Base-by-base conservation (phyloP, 148 eudicot species). In the Heliamphora exappendiculata region DNA sequence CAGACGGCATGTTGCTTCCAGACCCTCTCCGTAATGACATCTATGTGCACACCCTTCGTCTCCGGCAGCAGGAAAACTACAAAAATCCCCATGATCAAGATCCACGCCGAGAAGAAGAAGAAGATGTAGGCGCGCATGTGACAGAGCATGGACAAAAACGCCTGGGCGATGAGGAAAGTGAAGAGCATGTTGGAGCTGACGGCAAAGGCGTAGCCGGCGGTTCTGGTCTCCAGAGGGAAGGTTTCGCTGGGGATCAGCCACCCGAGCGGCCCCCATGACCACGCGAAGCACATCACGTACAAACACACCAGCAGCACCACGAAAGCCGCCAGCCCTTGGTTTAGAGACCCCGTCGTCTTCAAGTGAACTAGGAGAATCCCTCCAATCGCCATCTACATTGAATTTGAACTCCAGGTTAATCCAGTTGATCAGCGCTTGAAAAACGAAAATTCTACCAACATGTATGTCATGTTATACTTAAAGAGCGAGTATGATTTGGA, bases 231-330 rank as follows among this genome's bases (percentile, higher is more conserved):
- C 12, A 87, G 24, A 0, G 89, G 89, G 83, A 75, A 77, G 3
- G 69, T 84, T 60, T 83, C 87, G 78, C 85, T 82, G 1, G 76
- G 82, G 28, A 80, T 76, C 26, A 80, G 45, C 84, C 88, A 85
- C 2, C 88, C 88, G 39, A 67, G n/a, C n/a, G 85, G 85, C 1
- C 89, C 89, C 88, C 81, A 73, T n/a, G 84, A 79, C 82, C 87
- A 90, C 14, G 94, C 92, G 51, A 90, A 90, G 16, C 83, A 79
- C 90, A 86, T 85, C 45, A 90, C 94, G 42, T 74, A 90, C 20
- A 81, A 36, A 74, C 94, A 90, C 54, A 88, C 85, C 1, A 88
- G 78, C 19, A 88, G 20, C 78, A 90, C 90, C 67, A 90, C 90
- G 2, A 85, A 12, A 0, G 64, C 55, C 4, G 94, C 90, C 7